A percentile compares a stretch with the other conserved stretches of the same genome.
These are phyloP conservation scores for Pseudomonodictys pantanalensis DNA, from an alignment of 495 filamentous ascomycete species.

Conservation along the genomic window DNA sequence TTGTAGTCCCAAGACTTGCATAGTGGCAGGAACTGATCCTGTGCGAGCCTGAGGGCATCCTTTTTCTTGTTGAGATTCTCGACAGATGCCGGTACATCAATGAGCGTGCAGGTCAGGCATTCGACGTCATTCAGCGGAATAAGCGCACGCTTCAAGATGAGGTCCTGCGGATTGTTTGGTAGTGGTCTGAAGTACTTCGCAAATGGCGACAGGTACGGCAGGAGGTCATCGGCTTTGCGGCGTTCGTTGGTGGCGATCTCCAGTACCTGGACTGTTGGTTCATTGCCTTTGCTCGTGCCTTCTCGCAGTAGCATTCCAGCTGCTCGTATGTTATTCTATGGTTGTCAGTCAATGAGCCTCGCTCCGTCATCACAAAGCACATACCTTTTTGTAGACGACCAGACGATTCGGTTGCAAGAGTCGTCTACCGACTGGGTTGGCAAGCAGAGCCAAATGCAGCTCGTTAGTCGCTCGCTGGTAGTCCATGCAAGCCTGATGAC, in stretches of 20 bases:
- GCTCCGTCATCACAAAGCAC: background rate
- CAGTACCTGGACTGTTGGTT: conserved; percentile 69
- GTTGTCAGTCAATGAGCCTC: conserved; percentile 18
- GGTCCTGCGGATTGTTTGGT: conserved; percentile 50
- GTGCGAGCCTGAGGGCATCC: conserved; percentile 45
- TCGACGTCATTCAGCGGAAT: conserved; percentile 73
- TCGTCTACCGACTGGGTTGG: conserved; percentile 73
- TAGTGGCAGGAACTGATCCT: conserved; percentile 61
- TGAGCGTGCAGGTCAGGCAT: conserved; percentile 70
- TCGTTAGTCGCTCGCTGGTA: conserved; percentile 70
- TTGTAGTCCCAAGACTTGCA: conserved; percentile 66
- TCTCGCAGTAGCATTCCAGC: conserved; percentile 77
- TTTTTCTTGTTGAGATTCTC: conserved; percentile 26
- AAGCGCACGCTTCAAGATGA: conserved; percentile 60
- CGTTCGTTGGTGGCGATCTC: conserved; percentile 64
- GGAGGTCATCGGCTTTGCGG: conserved; percentile 70
- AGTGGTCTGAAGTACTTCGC: conserved; percentile 58
- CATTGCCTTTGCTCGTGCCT: conserved; percentile 57
- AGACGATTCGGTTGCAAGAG: conserved; percentile 71
- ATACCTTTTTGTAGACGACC: conserved; percentile 66
- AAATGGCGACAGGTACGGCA: conserved; percentile 73
- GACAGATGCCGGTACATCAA: conserved; percentile 50
- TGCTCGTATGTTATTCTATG: conserved; percentile 71
- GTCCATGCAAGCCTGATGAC: conserved; percentile 76
- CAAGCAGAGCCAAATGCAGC: conserved; percentile 66